Evolutionary conservation across 2,329 filamentous ascomycete genomes (phyloP).

Genomic region (Exophiala aquamarina): DNA sequence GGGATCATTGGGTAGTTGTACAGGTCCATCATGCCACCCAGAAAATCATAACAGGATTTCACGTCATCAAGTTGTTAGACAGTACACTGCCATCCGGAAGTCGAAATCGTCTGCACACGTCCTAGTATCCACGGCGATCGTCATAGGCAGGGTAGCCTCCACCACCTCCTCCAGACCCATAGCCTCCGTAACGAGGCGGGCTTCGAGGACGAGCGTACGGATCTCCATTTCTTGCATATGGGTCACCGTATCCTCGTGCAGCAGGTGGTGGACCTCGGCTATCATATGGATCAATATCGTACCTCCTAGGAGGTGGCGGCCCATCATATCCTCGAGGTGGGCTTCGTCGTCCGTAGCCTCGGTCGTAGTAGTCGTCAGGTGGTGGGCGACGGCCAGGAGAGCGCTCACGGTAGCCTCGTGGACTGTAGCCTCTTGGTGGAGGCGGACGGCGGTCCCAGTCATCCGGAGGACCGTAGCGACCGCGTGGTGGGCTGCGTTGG

Average conservation of each 20-base stretch:
- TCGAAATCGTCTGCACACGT: neutral
- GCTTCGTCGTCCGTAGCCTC: constrained; percentile 73
- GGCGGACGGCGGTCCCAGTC: constrained; percentile 84
- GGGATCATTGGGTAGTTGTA: no score
- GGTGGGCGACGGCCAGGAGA: constrained; percentile 62
- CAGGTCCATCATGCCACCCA: no score
- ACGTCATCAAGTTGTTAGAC: no score
- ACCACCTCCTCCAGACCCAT: constrained; percentile 25
- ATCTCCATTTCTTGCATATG: constrained; percentile 52
- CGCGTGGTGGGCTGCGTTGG: constrained; percentile 75
- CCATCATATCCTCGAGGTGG: constrained; percentile 73
- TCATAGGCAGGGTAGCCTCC: constrained; percentile 17
- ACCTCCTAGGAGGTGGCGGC: constrained; percentile 62
- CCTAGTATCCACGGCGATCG: constrained; percentile 27
- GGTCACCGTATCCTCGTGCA: constrained; percentile 59
- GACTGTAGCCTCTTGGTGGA: constrained; percentile 78
- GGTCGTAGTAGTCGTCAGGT: constrained; percentile 84
- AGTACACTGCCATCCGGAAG: neutral
- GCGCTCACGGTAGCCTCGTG: constrained; percentile 83
- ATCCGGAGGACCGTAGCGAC: constrained; percentile 63
- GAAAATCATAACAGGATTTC: no score
- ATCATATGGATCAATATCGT: constrained; percentile 76
- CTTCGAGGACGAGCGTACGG: constrained; percentile 34
- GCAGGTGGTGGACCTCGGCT: constrained; percentile 52
- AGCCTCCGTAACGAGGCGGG: constrained; percentile 24